Percentiles rank a stretch among this genome's conserved stretches.
phyloP scores from a whole-genome alignment of 208 protist species.

The Trypanosoma caninum region DNA sequence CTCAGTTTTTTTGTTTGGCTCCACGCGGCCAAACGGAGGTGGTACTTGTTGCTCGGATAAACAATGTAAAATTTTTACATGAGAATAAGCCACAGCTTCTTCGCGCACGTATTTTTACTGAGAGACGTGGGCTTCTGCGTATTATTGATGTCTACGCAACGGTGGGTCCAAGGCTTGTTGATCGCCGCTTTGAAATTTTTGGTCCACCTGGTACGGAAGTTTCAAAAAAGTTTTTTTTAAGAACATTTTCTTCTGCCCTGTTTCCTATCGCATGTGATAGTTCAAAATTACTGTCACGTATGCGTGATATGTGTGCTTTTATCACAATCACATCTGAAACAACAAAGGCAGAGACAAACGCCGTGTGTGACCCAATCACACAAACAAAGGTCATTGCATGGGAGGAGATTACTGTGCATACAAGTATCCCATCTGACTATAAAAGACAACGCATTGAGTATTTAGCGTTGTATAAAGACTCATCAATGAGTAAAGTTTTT shows the following conservation, averaged over 20 bases:
- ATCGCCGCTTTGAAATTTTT: slow-evolving; percentile 85
- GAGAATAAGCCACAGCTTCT: slow-evolving; percentile 15
- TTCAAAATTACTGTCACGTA: slow-evolving; percentile 45
- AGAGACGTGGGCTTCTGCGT: slow-evolving; percentile 58
- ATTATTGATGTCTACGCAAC: slow-evolving; percentile 55
- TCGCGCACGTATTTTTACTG: slow-evolving; percentile 57
- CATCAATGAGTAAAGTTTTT: slow-evolving; percentile 60
- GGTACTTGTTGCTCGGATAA: slow-evolving; percentile 49
- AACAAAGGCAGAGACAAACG: slow-evolving; percentile 64
- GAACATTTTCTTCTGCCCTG: slow-evolving; percentile 52
- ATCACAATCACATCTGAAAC: slow-evolving; percentile 33
- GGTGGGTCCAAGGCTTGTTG: slow-evolving; percentile 61
- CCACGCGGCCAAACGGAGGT: slow-evolving; percentile 58
- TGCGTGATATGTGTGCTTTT: slow-evolving; percentile 67
- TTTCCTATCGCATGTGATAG: slow-evolving; percentile 46
- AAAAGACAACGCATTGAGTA: slow-evolving; percentile 69
- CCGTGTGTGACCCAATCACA: slow-evolving; percentile 80
- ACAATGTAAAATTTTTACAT: not conserved
- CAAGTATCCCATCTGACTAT: slow-evolving; percentile 41
- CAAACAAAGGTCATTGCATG: slow-evolving; percentile 77
- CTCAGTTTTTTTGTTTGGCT: slow-evolving; percentile 50
- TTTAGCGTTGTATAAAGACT: slow-evolving; percentile 75
- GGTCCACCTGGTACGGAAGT: slow-evolving; percentile 56
- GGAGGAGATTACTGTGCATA: slow-evolving; percentile 73
- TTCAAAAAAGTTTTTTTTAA: slow-evolving; percentile 58